A percentile compares a stretch with the other conserved stretches of the same genome.
These are phyloP conservation scores for Rhinocladiella similis DNA, from an alignment of 2,329 filamentous ascomycete genomes.

Conservation along the genomic window DNA sequence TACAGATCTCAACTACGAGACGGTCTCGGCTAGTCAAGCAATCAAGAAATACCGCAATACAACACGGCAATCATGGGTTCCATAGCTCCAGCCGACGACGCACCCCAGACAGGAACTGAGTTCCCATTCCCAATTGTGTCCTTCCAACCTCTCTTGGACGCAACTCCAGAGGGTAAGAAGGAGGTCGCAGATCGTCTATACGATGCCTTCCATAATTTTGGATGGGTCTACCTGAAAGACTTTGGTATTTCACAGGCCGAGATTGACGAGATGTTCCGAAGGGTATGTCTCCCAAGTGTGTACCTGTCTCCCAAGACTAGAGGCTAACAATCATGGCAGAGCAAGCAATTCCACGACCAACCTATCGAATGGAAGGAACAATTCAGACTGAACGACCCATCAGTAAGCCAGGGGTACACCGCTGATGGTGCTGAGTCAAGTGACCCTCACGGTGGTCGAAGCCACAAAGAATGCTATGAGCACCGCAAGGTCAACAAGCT, in stretches of 20 bases:
- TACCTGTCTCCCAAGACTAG: too few species aligned
- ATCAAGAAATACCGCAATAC: not conserved
- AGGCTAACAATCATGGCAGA: not conserved
- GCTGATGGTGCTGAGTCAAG: slow-evolving; percentile 8
- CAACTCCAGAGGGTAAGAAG: not conserved
- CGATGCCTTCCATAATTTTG: not conserved
- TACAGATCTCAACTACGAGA: not conserved
- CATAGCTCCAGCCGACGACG: not conserved
- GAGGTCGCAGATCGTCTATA: not conserved
- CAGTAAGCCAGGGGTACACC: slow-evolving; percentile 11
- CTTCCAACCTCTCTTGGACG: slow-evolving; percentile 34
- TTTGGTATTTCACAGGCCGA: not conserved
- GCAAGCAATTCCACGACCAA: slow-evolving; percentile 45
- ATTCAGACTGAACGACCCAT: slow-evolving; percentile 43
- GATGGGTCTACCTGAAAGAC: slow-evolving; percentile 6
- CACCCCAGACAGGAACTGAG: not conserved
- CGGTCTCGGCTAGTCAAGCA: not conserved
- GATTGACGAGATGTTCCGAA: slow-evolving; percentile 14
- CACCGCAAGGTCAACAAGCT: slow-evolving; percentile 11
- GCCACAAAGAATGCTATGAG: slow-evolving; percentile 13
- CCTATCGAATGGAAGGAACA: slow-evolving; percentile 46
- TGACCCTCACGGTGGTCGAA: not conserved
- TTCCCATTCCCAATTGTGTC: slow-evolving; percentile 38
- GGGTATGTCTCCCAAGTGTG: slow-evolving; percentile 25
- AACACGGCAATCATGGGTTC: not conserved